Evolutionary conservation across 208 protist species (phyloP), one percentile per base, ranked within the genome.

Genomic region (Crithidia expoeki): DNA sequence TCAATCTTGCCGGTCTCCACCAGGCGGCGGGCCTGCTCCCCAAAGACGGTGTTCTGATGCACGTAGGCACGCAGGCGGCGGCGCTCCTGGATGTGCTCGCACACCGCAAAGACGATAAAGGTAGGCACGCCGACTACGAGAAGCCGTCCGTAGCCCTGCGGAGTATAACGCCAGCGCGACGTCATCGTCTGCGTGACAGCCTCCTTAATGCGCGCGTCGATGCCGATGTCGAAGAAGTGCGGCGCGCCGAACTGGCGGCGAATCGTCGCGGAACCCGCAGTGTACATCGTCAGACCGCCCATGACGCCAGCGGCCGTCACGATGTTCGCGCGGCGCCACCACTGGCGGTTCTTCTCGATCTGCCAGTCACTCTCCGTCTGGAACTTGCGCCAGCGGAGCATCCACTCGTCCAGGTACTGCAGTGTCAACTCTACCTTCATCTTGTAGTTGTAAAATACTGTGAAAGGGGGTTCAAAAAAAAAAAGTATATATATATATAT

Each of bases 401-500:
- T 96, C 92, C 92, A 96, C 75, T 94, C 89, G 62, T 96, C 92
- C 51, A 96, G 79, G 74, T 89, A 86, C 84, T 96, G 92, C 76
- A 96, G 64, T n/a, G 82, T 92, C 19, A 96, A 52, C 68, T 96
- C 92, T 62, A 88, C 82, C 75, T 96, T 96, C 77, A 82, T 84
- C 30, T 56, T 87, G 40, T 32, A 23, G 3, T 5, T 30, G 32
- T 9, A 46, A 72, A 60, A 36, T 33, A 32, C 12, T n/a, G n/a
- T n/a, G n/a, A 42, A 42, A 12, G 36, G 36, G 36, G 6, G 36
- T n/a, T n/a, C n/a, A 33, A 44, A 32, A 38, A 44, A 59, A 14
- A 80, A 53, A 42, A 68, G 68, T 27, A 40, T 5, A 40, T 12
- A 40, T 12, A 40, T 12, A 40, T 12, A 40, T 12, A 12, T 40